Evolutionary conservation across 495 filamentous ascomycete genomes (phyloP), one percentile per base, ranked within the genome.

Genomic region (Cercophora newfieldiana): DNA sequence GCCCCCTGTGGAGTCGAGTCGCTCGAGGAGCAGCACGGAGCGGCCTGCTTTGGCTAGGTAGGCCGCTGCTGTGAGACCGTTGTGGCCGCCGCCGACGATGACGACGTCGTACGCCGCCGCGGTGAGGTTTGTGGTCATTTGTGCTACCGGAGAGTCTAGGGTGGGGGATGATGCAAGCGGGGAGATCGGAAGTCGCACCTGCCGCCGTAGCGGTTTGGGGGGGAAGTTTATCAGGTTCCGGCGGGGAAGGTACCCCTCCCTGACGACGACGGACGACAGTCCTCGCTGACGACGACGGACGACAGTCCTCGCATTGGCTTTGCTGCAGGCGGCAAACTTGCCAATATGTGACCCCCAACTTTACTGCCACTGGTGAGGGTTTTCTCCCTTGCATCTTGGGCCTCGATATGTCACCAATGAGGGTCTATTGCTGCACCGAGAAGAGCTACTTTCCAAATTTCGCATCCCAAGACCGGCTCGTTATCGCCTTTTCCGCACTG

Each of bases 21-120:
- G 55, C 55, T 57, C 55, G 26, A 57, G 55, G 55, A 57, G 14
- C 1, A 30, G 12, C 14, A 57, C 55, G 16, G 55, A 57, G 26
- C 16, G 55, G 55, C 55, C 55, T 18, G 55, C 55, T 22, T 57
- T 57, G 55, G 55, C 55, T 26, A 57, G 30, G n/a, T 57, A 57
- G 5, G 55, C 28, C 1, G 55, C 55, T 21, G 55, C 55, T 0
- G 55, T 31, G 7, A 57, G 55, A 21, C 55, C 55, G 7, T 57
- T 57, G 28, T 57, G 55, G 3, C 55, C 55, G 26, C 55, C 55
- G 55, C 55, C 55, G 1, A 57, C 55, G 14, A 57, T 57, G 55
- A 57, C 55, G 2, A 57, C 54, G 30, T 57, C n/a, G 28, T 57
- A 44, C 18, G 10, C 37, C 18, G 37, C 37, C 18, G 37, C 37